phyloP scores from a whole-genome alignment of 1,139 yeast species.

The Zygoascus meyerae region DNA sequence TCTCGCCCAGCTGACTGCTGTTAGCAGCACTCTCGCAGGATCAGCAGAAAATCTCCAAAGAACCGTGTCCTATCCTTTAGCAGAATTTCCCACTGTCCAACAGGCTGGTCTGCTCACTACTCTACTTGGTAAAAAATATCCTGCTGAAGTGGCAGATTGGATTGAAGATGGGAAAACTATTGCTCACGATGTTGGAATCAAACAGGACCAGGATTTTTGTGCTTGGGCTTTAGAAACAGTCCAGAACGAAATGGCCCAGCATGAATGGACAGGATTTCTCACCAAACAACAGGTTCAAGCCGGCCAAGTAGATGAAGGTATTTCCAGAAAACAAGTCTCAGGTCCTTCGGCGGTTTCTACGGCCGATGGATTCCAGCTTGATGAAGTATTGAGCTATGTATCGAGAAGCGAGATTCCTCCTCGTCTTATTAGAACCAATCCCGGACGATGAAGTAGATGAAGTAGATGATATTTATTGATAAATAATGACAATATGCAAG shows the following conservation, averaged over 20 bases:
- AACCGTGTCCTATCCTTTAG: conserved; percentile 77
- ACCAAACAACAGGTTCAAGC: conserved; percentile 47
- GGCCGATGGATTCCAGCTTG: conserved; percentile 26
- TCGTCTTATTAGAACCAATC: conserved; percentile 1
- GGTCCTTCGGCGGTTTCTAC: conserved; percentile 3
- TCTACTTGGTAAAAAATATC: conserved; percentile 72
- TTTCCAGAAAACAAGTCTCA: conserved; percentile 12
- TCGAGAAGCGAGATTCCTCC: conserved; percentile 22
- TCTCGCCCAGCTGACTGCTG: conserved; percentile 70
- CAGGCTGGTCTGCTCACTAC: conserved; percentile 81
- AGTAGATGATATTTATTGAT: neutral
- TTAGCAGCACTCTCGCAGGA: conserved; percentile 60
- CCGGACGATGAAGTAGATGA: too few relatives aligned
- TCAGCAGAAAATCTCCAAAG: conserved; percentile 54
- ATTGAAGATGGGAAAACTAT: conserved; percentile 50
- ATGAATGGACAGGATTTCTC: conserved; percentile 57
- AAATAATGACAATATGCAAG: conserved; percentile 2
- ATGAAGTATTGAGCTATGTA: conserved; percentile 27
- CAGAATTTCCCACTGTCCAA: conserved; percentile 75
- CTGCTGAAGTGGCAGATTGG: conserved; percentile 92
- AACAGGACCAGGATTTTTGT: conserved; percentile 35
- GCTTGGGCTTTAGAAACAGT: conserved; percentile 57
- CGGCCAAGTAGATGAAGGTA: conserved; percentile 32
- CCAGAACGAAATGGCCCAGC: conserved; percentile 49
- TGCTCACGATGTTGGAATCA: conserved; percentile 29